Percentiles rank a stretch among this genome's conserved stretches.
Conservation (phyloP, 2,329 filamentous ascomycete genomes). For the Colletotrichum sublineola region DNA sequence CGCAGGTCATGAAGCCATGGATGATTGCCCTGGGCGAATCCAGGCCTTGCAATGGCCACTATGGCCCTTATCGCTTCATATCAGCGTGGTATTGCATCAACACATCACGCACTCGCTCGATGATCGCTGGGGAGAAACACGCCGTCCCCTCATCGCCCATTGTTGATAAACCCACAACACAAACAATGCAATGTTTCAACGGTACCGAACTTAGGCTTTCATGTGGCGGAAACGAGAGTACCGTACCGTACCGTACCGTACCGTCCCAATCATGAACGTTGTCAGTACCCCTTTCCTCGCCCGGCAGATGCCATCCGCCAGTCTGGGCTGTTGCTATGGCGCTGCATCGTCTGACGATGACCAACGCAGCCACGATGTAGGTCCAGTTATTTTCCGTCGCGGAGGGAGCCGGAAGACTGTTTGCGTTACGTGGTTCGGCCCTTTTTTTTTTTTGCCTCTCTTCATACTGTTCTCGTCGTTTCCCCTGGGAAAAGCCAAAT, state of each 20-base stretch:
- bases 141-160: background rate
- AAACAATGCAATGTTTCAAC: constrained; percentile 12
- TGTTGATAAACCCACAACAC: constrained; percentile 18
- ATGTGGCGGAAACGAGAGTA: constrained; percentile 12
- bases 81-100: constrained; percentile 6
- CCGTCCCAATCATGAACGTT: constrained; percentile 3
- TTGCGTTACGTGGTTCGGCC: constrained; percentile 35
- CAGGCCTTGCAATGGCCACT: background rate
- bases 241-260: constrained; percentile 4
- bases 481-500: background rate
- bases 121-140: constrained; percentile 11
- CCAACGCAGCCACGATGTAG: constrained; percentile 34
- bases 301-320: constrained; percentile 37
- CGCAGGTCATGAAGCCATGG: constrained; percentile 36
- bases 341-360: constrained; percentile 33
- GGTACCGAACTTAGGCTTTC: background rate
- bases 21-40: background rate
- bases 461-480: constrained; percentile 6
- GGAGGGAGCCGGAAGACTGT: background rate
- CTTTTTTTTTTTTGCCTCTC: constrained; percentile 17
- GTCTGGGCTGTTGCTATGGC: constrained; percentile 25
- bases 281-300: constrained; percentile 1
- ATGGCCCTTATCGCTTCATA: constrained; percentile 18
- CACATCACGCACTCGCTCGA: constrained; percentile 3
- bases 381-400: constrained; percentile 35